Evolutionary conservation across 495 filamentous ascomycete species (phyloP).

Genomic region (Rostrohypoxylon terebratum): DNA sequence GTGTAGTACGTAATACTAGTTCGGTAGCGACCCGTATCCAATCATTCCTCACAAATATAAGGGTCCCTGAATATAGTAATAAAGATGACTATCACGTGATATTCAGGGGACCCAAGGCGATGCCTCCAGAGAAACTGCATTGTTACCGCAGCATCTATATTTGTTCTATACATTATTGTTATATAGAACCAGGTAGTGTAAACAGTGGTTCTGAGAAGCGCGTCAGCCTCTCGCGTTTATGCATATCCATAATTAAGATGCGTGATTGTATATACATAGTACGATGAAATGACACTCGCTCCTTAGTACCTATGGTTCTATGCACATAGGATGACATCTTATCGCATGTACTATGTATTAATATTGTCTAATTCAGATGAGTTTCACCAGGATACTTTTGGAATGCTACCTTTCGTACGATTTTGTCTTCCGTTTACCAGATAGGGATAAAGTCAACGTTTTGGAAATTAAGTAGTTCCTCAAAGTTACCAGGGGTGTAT

Average conservation of each 20-base stretch:
- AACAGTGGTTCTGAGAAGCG: background rate
- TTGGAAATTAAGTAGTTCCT: background rate
- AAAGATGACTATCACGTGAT: slow-evolving; percentile 12
- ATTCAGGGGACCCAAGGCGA: background rate
- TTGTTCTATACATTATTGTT: background rate
- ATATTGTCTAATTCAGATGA: slow-evolving; percentile 6
- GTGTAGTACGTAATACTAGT: background rate
- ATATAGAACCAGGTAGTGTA: background rate
- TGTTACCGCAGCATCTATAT: slow-evolving; percentile 6
- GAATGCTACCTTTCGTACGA: background rate
- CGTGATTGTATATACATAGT: slow-evolving; percentile 7
- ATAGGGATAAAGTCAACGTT: background rate
- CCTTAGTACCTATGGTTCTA: background rate
- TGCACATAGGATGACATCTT: background rate
- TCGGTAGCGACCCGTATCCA: background rate
- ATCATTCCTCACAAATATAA: slow-evolving; percentile 2
- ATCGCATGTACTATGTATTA: background rate
- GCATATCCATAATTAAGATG: background rate
- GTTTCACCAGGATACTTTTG: slow-evolving; percentile 6
- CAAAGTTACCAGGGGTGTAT: background rate
- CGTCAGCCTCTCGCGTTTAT: slow-evolving; percentile 1
- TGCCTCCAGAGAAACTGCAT: background rate
- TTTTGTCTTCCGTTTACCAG: slow-evolving; percentile 2
- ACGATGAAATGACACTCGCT: background rate
- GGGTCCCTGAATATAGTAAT: slow-evolving; percentile 3